These are phyloP conservation scores for Lophiostoma macrostomum DNA, from an alignment of 495 filamentous ascomycete genomes.

Conservation along the genomic window DNA sequence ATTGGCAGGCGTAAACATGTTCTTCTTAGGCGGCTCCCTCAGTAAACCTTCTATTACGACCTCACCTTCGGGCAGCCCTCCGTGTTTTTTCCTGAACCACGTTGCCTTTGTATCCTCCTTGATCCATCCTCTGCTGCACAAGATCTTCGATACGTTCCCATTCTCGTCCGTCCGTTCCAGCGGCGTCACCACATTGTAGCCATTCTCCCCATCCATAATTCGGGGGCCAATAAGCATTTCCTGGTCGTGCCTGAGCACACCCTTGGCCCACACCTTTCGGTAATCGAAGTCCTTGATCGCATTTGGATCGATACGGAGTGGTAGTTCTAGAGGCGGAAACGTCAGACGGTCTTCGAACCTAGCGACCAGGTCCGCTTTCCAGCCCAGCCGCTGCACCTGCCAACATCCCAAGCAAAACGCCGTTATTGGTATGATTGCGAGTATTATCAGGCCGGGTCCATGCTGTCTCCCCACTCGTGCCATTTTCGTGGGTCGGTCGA, in stretches of 20 bases:
- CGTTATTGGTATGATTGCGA: constrained; percentile 86
- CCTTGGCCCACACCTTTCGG: constrained; percentile 75
- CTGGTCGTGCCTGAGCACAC: constrained; percentile 74
- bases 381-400: constrained; percentile 89
- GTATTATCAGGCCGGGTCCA: constrained; percentile 75
- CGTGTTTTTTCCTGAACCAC: constrained; percentile 51
- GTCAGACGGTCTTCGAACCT: constrained; percentile 86
- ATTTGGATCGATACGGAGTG: constrained; percentile 71
- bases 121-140: constrained; percentile 92
- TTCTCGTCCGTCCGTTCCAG: constrained; percentile 62
- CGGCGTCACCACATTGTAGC: constrained; percentile 86
- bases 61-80: constrained; percentile 60
- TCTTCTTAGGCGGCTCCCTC: constrained; percentile 90
- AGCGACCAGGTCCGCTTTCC: constrained; percentile 91
- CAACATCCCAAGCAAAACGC: constrained; percentile 88
- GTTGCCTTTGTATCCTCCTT: constrained; percentile 64
- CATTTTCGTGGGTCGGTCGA: constrained; percentile 78
- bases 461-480: constrained; percentile 71
- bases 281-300: constrained; percentile 90
- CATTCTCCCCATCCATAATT: constrained; percentile 82
- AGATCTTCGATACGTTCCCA: constrained; percentile 49
- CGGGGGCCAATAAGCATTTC: constrained; percentile 96
- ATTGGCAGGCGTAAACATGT: constrained; percentile 93
- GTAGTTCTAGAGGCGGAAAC: constrained; percentile 80
- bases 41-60: constrained; percentile 81